Conservation (phyloP, 768 basidiomycete species). For the Amanita fuliginea region DNA sequence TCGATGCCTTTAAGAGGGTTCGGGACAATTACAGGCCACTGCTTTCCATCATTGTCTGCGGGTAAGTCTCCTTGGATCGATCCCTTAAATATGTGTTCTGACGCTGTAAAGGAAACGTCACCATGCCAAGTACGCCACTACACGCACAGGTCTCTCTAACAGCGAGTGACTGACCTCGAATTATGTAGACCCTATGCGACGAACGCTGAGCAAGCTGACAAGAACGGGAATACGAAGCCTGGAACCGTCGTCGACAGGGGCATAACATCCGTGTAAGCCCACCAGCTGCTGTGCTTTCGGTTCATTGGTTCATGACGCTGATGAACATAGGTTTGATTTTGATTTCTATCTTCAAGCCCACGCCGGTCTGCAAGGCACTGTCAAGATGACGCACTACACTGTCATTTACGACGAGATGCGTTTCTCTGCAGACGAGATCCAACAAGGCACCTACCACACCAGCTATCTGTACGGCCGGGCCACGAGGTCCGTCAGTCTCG, state of each 20-base stretch:
- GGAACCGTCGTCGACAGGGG: conserved; percentile 79
- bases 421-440: conserved; percentile 58
- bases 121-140: conserved; percentile 36
- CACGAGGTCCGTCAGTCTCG: conserved; percentile 73
- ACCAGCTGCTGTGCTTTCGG: not conserved
- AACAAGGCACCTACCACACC: conserved; percentile 57
- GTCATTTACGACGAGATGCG: conserved; percentile 70
- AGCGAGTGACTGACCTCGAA: not conserved
- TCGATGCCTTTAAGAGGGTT: conserved; percentile 46
- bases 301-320: too few species aligned
- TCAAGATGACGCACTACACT: conserved; percentile 68
- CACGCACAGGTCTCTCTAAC: conserved; percentile 10
- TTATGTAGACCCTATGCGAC: conserved; percentile 43
- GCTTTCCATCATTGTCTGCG: conserved; percentile 70
- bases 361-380: conserved; percentile 60
- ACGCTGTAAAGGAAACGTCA: conserved; percentile 43
- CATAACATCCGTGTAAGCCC: conserved; percentile 51
- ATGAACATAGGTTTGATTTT: conserved; percentile 38
- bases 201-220: conserved; percentile 34
- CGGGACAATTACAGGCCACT: conserved; percentile 41
- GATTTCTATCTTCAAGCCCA: conserved; percentile 69
- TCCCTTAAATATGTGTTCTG: not conserved
- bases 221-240: conserved; percentile 67
- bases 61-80: conserved; percentile 18
- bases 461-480: conserved; percentile 76